These are phyloP conservation scores for Sporodiniella umbellata DNA, from an alignment of 371 early-diverging fungal genomes.

Conservation along the genomic window DNA sequence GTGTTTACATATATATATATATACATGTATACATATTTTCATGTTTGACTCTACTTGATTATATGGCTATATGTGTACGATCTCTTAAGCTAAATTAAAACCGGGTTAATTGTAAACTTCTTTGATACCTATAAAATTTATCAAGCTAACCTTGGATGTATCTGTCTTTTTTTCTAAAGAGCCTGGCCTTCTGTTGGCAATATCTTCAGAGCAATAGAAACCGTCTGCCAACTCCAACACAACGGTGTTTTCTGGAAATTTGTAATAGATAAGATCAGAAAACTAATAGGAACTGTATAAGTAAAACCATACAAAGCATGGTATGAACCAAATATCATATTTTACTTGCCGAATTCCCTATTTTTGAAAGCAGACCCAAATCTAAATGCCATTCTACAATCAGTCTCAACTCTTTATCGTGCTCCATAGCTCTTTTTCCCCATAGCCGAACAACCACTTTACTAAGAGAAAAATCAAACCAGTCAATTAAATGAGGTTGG, in stretches of 20 bases:
- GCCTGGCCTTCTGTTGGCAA: conserved; percentile 31
- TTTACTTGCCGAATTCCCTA: conserved; percentile 43
- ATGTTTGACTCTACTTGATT: conserved; percentile 37
- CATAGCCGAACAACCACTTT: conserved; percentile 40
- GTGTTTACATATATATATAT: neutral
- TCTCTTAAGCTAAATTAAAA: conserved; percentile 25
- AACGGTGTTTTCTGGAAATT: conserved; percentile 53
- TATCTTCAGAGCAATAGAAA: conserved; percentile 52
- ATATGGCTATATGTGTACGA: conserved; percentile 56
- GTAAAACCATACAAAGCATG: no score
- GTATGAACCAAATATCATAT: neutral
- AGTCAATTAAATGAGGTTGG: conserved; percentile 22
- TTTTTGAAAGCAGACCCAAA: conserved; percentile 40
- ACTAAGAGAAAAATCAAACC: conserved; percentile 35
- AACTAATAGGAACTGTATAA: neutral
- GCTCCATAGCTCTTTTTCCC: conserved; percentile 43
- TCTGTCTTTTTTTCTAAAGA: conserved; percentile 3
- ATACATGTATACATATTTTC: no score
- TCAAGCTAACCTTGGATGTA: conserved; percentile 2
- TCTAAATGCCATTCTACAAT: conserved; percentile 54
- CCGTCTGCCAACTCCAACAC: conserved; percentile 54
- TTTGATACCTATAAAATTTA: conserved; percentile 16
- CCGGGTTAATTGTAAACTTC: conserved; percentile 9
- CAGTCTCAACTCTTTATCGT: conserved; percentile 30
- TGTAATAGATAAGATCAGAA: conserved; percentile 26